Base-by-base conservation (phyloP, 73 alveolate species). In the Stentor coeruleus region DNA sequence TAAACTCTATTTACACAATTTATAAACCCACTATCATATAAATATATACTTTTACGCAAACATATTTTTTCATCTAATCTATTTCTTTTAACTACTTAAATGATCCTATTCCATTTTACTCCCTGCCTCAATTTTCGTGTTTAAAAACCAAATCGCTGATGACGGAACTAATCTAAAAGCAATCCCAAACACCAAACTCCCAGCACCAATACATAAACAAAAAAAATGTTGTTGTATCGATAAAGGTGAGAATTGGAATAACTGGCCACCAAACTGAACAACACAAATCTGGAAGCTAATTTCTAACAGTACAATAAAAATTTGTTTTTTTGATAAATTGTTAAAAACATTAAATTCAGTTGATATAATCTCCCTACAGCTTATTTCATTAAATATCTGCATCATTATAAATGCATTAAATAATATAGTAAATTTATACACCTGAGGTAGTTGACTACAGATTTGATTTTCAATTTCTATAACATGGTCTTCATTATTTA, bases 351-450 rank as follows among this genome's bases (percentile, higher is more conserved):
- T 95, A 35, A 73, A 86, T 74, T 95, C 98, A 38, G 88, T 86
- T 74, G 85, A 87, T 59, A 91, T 91, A 39, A 95, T 59, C 87
- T 95, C 88, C 79, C 99, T 82, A 3, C 97, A 91, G 87, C 93
- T 88, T 58, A 95, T 91, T 82, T 93, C 92, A 77, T 95, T 95
- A 90, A 93, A 95, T 30, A 92, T 95, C 85, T 95, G 93, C 99
- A 95, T 95, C 77, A 88, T 86, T 57, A 95, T 98, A 74, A 95
- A 95, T 14, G 95, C 84, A 77, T 95, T 66, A 87, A 95, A 95
- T 92, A 95, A 89, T 59, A 91, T 83, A 58, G 98, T 93, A 85
- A 81, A 60, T 28, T 49, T 20, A 0, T 28, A 20, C 79, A 20
- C 33, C 36, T 20, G 79, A 20, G 33, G 59, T 37, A 14, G 31